Base-by-base conservation (phyloP, 2,329 filamentous ascomycete genomes). In the Aspergillus pseudoviridinutans region DNA sequence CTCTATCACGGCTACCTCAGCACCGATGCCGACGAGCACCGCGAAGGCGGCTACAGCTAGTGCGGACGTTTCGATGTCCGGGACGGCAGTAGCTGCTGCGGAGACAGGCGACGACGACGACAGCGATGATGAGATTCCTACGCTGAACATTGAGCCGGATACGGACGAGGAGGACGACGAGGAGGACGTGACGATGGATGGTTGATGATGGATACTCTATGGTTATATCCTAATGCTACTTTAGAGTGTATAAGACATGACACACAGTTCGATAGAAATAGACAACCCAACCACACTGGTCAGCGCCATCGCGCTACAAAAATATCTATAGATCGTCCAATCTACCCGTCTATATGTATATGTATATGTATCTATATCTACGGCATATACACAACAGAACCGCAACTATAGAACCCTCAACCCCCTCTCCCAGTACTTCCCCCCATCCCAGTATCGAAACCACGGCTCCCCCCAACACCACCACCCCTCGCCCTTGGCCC, bases 391-490 rank as follows among this genome's bases (percentile, higher is more conserved):
- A 6, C 42, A 32, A 46, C n/a, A 4, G 27, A 20, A 20, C 7
- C 29, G 14, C 42, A 14, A 14, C 59, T 59, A 76, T 49, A 73
- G 47, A 41, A 76, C 57, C 5, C 68, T 66, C 53, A 74, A 68
- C 2, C 84, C 84, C 63, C 78, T 83, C 58, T 80, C 78, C 83
- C 82, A 87, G 88, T 89, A 95, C 52, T 79, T 73, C 57, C 78
- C 74, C 10, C 87, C 88, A 2, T 66, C 73, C 73, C 88, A 81
- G 82, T 83, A 87, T 1, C 81, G 79, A 24, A 86, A 71, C 59
- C 83, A 76, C 24, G 80, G 72, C 32, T 78, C 70, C 61, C 80
- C 79, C 84, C 87, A 91, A 65, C 89, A 84, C 84, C 84, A 90
- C 80, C 84, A 87, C 1, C 80, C 75, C 66, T 89, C 86, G 0